Base-by-base conservation (phyloP, 805 yeast genomes). In the Teunomyces panamensis region DNA sequence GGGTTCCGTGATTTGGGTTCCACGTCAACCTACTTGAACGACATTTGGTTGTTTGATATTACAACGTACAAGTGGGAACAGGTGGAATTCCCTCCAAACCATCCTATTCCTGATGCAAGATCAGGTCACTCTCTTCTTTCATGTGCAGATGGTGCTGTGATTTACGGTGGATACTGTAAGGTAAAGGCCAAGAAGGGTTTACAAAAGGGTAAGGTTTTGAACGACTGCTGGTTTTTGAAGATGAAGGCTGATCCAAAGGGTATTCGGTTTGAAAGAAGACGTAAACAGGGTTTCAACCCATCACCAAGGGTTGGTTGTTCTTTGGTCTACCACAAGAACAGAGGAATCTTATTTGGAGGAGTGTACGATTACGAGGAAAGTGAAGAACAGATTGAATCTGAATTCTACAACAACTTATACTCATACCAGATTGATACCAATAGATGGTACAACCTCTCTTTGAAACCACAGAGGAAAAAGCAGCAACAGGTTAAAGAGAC, bases 331-430 rank as follows among this genome's bases (percentile, higher is more conserved):
- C 98, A 92, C 67, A 87, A 88, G 57, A 95, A 95, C 49, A 82
- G 97, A 71, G 97, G 97, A 49, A 78, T 92, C 8, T 59, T 91
- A 60, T 94, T 92, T 70, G 98, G 98, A 33, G 98, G 98, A 57
- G 99, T 94, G 10, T 91, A 80, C 59, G 98, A 92, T 65, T 87
- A 79, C 51, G 96, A 91, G 56, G 99, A 92, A 67, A 92, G 96
- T 10, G 98, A 92, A 64, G 98, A 94, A 67, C 80, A 87, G 46
- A 69, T 92, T 51, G 92, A 87, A 41, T 89, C 96, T 1, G 81
- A 80, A 42, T 92, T 91, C 64, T 92, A 79, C 69, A 90, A 91
- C 63, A 83, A 84, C 50, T 66, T 92, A 43, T 82, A 81, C 58
- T 85, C 95, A 1, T 92, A 88, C 63, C 96, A 90, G 53, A 74